Conservation (phyloP, 768 basidiomycete genomes). For the Antrodiella citrinella region DNA sequence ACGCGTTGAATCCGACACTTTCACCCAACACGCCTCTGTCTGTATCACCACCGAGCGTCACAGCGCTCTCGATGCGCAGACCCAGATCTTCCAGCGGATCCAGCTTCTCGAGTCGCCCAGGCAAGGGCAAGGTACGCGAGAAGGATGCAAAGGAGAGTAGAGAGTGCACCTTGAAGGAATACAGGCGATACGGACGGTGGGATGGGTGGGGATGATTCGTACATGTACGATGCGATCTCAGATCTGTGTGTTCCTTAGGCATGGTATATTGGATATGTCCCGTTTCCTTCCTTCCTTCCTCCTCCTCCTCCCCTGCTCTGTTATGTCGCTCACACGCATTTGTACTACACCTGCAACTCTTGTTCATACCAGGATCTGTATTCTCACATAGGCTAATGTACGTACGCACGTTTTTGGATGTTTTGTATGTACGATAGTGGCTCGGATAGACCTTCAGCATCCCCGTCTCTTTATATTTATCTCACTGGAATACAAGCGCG, state of each 20-base stretch:
- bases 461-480: too few relatives aligned
- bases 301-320: neutral
- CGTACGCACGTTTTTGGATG: neutral
- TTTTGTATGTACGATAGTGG: neutral
- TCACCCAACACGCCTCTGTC: conserved; percentile 17
- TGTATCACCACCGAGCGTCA: conserved; percentile 31
- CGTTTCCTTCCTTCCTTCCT: neutral
- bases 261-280: neutral
- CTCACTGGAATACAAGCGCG: too few relatives aligned
- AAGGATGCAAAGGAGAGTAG: conserved; percentile 52
- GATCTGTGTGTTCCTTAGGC: too few relatives aligned
- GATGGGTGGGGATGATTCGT: conserved; percentile 60
- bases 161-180: conserved; percentile 68
- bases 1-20: conserved; percentile 1
- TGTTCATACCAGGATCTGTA: neutral
- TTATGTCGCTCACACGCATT: neutral
- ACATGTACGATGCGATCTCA: neutral
- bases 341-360: neutral
- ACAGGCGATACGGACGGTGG: conserved; percentile 78
- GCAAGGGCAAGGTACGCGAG: conserved; percentile 55
- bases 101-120: conserved; percentile 37
- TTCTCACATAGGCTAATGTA: neutral
- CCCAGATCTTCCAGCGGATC: conserved; percentile 49
- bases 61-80: conserved; percentile 28
- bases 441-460: neutral